Conservation (phyloP, 2,329 filamentous ascomycete genomes). For the Volutella citrinella region DNA sequence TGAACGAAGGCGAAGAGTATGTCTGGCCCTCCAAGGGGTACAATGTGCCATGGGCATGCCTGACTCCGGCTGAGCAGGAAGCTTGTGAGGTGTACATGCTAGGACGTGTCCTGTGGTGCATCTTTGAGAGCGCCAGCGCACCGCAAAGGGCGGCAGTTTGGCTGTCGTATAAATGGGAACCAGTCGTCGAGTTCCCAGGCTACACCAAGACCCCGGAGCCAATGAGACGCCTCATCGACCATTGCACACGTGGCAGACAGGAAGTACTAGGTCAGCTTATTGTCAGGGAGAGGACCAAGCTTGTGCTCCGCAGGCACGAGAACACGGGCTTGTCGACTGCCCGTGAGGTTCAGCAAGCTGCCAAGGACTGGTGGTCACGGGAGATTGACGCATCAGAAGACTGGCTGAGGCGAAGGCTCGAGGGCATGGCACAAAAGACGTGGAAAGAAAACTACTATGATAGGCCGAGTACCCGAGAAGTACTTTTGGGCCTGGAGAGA, state of each 20-base stretch:
- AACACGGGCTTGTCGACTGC: conserved; percentile 31
- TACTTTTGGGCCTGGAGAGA: conserved; percentile 30
- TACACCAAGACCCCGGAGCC: conserved; percentile 46
- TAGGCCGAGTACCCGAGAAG: conserved; percentile 45
- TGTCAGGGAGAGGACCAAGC: conserved; percentile 41
- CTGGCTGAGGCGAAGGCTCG: conserved; percentile 42
- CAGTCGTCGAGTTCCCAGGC: conserved; percentile 53
- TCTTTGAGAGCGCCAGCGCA: conserved; percentile 59
- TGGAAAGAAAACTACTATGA: conserved; percentile 52
- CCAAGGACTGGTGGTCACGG: conserved; percentile 45
- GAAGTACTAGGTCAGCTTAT: conserved; percentile 43
- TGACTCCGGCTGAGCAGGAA: conserved; percentile 51
- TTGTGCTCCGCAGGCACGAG: conserved; percentile 40
- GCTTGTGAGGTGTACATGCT: conserved; percentile 62
- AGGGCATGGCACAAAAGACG: conserved; percentile 35
- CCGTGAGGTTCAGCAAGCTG: conserved; percentile 34
- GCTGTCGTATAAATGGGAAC: conserved; percentile 57
- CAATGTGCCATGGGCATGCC: conserved; percentile 54
- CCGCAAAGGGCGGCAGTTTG: conserved; percentile 56
- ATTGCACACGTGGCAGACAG: conserved; percentile 49
- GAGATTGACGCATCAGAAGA: conserved; percentile 47
- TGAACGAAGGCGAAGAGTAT: conserved; percentile 42
- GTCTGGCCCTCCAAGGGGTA: conserved; percentile 47
- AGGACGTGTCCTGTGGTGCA: conserved; percentile 58
- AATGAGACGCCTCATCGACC: conserved; percentile 47